Evolutionary conservation across 257 asterid genomes (phyloP).

Genomic region (Primulina eburnea): DNA sequence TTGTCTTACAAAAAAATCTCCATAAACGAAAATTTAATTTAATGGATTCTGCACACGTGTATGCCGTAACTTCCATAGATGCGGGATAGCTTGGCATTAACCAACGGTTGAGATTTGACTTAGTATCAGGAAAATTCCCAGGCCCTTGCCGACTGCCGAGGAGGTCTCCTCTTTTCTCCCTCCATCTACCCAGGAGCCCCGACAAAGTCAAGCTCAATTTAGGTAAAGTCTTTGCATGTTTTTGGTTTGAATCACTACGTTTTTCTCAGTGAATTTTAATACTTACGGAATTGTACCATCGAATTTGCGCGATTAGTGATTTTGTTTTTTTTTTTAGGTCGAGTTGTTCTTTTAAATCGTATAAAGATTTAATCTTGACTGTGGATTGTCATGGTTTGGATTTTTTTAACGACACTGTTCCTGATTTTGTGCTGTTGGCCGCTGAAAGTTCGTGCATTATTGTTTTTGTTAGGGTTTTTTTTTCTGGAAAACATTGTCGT

Average conservation of each 20-base stretch:
- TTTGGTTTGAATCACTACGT: not conserved
- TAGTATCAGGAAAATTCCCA: not conserved
- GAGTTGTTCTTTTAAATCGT: slow-evolving; percentile 6
- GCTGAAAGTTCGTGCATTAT: slow-evolving; percentile 12
- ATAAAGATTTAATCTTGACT: slow-evolving; percentile 5
- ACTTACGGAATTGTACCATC: not conserved
- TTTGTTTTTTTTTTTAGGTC: not conserved
- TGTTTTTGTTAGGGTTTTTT: slow-evolving; percentile 14
- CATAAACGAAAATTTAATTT: too few species aligned
- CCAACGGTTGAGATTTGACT: not conserved
- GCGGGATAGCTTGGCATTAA: not conserved
- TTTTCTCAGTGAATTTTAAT: not conserved
- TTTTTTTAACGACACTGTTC: not conserved
- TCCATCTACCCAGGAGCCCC: not conserved
- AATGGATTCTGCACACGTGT: not conserved
- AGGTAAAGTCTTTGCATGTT: not conserved
- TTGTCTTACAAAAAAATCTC: too few species aligned
- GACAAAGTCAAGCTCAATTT: not conserved
- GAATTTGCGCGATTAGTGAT: slow-evolving; percentile 9
- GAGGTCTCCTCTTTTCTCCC: not conserved
- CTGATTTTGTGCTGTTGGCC: not conserved
- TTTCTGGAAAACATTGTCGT: not conserved
- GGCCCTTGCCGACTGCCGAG: not conserved
- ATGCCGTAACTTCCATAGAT: not conserved
- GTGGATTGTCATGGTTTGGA: not conserved